A percentile compares a stretch with the other conserved stretches of the same genome.
Evolutionary conservation across 805 yeast species (phyloP).

Genomic region (Sporopachydermia quercuum): DNA sequence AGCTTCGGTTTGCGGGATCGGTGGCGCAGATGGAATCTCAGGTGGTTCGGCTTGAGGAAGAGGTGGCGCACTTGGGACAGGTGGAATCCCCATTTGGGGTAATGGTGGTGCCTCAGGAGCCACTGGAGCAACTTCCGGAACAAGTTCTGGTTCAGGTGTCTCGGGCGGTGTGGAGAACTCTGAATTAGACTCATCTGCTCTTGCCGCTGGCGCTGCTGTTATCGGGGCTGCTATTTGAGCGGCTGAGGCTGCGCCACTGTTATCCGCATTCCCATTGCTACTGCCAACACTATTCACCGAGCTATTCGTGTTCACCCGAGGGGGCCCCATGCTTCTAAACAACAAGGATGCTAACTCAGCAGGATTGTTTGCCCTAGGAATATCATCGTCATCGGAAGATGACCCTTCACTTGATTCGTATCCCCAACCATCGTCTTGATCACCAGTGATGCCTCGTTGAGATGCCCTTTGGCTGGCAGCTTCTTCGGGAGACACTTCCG

Average conservation of each 20-base stretch:
- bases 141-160: slow-evolving; percentile 10
- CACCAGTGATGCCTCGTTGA: slow-evolving; percentile 18
- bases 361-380: slow-evolving; percentile 21
- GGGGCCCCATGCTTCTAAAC: slow-evolving; percentile 26
- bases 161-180: slow-evolving; percentile 5
- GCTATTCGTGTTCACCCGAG: slow-evolving; percentile 1
- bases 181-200: slow-evolving; percentile 4
- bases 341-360: slow-evolving; percentile 26
- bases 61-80: slow-evolving; percentile 15
- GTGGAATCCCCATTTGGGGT: slow-evolving; percentile 12
- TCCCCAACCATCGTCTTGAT: slow-evolving; percentile 19
- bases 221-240: slow-evolving; percentile 4
- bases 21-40: slow-evolving; percentile 18
- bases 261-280: too few relatives aligned
- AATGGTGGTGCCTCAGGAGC: slow-evolving; percentile 15
- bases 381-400: slow-evolving; percentile 15
- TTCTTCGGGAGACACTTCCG: slow-evolving; percentile 10
- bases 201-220: slow-evolving; percentile 11
- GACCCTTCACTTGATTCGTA: slow-evolving; percentile 8
- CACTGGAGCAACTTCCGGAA: slow-evolving; percentile 10
- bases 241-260: too few relatives aligned
- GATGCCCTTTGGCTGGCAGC: slow-evolving; percentile 18
- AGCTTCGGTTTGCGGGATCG: slow-evolving; percentile 12
- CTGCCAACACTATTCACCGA: neutral
- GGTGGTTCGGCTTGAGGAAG: slow-evolving; percentile 12